Conservation (phyloP, 306 rosid species). For the Fragaria nilgerrensis region DNA sequence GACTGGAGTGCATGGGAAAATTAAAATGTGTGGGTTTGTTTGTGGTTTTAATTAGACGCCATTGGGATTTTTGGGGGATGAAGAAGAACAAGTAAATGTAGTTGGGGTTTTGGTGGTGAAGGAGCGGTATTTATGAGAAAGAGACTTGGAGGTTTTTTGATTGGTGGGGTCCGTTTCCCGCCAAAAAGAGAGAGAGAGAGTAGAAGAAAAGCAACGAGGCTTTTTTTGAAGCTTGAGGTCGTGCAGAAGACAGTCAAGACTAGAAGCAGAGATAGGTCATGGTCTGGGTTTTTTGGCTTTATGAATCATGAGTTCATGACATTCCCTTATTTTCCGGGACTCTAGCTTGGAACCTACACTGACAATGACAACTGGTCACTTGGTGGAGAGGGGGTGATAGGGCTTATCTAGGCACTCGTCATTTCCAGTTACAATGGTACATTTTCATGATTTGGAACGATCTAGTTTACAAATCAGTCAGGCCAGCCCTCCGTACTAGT, state of each 20-base stretch:
- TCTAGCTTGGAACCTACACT: not conserved
- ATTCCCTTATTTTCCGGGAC: not conserved
- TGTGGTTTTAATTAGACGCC: conserved; percentile 4
- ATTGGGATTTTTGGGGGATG: not conserved
- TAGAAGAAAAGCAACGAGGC: conserved; percentile 67
- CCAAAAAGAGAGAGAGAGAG: conserved; percentile 32
- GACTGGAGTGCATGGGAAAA: not conserved
- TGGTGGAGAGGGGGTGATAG: not conserved
- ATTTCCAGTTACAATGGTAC: not conserved
- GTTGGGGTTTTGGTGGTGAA: conserved; percentile 20
- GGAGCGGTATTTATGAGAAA: conserved; percentile 38
- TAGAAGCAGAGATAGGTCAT: not conserved
- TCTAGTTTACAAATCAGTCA: no score
- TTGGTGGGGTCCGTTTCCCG: conserved; percentile 61
- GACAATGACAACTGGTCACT: not conserved
- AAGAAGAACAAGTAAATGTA: not conserved
- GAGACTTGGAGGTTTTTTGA: conserved; percentile 33
- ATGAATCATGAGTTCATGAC: not conserved
- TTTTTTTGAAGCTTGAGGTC: no score
- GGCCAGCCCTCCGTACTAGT: no score
- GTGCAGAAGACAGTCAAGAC: no score
- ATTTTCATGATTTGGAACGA: no score
- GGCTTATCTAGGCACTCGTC: no score
- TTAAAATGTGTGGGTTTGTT: not conserved
- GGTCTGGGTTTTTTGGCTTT: not conserved